These are phyloP conservation scores for Lanmaoa pseudosensibilis DNA, from an alignment of 768 basidiomycete species.

Conservation along the genomic window DNA sequence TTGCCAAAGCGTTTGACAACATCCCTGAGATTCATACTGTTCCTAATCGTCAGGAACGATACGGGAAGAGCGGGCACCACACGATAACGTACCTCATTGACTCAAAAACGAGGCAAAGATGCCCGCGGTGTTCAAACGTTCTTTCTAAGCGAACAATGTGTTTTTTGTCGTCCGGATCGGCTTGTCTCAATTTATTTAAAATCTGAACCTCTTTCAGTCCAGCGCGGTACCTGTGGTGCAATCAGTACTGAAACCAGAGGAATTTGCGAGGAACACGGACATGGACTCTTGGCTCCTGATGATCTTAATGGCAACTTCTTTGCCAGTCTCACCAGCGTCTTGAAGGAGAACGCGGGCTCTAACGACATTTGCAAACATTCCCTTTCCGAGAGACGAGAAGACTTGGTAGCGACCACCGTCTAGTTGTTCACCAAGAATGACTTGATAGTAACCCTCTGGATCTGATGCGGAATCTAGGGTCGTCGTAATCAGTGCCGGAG, in stretches of 20 bases:
- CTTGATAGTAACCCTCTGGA: constrained; percentile 91
- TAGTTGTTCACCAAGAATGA: constrained; percentile 91
- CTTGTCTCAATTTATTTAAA: constrained; percentile 78
- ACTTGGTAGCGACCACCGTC: constrained; percentile 94
- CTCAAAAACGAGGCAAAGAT: constrained; percentile 95
- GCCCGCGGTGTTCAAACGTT: constrained; percentile 96
- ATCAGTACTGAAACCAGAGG: constrained; percentile 4
- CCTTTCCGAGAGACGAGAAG: constrained; percentile 92
- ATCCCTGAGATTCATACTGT: constrained; percentile 96
- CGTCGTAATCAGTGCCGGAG: constrained; percentile 69
- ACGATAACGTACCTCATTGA: constrained; percentile 67
- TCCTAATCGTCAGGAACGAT: constrained; percentile 11
- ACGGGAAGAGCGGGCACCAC: constrained; percentile 4
- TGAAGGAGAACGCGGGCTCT: constrained; percentile 73
- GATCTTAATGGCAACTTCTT: constrained; percentile 97
- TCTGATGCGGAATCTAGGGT: constrained; percentile 90
- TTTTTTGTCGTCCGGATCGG: constrained; percentile 96
- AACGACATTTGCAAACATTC: constrained; percentile 98
- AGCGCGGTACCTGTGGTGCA: constrained; percentile 77
- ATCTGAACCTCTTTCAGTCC: constrained; percentile 92
- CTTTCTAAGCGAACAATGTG: constrained; percentile 91
- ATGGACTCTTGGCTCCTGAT: constrained; percentile 95
- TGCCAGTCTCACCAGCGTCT: constrained; percentile 53
- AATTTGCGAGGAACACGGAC: constrained; percentile 47
- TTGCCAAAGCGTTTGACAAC: constrained; percentile 98